phyloP scores from a whole-genome alignment of 805 yeast genomes.

The Priceomyces fermenticarens region DNA sequence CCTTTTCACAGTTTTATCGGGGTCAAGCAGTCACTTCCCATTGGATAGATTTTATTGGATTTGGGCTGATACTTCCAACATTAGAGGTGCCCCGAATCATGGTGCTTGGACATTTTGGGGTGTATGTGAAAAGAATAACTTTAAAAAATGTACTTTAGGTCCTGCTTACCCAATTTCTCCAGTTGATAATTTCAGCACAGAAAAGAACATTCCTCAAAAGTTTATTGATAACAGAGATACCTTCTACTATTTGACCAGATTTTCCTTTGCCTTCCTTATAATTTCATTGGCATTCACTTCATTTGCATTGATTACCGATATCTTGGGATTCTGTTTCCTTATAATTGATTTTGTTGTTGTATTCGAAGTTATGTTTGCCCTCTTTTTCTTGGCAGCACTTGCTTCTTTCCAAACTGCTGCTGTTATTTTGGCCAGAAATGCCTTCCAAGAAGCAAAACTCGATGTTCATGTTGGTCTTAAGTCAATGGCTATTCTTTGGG shows the following conservation, averaged over 20 bases:
- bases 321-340: constrained; percentile 55
- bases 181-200: constrained; percentile 61
- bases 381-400: constrained; percentile 57
- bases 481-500: constrained; percentile 67
- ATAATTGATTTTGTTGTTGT: constrained; percentile 54
- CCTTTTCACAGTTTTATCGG: constrained; percentile 67
- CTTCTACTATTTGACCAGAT: constrained; percentile 64
- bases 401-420: constrained; percentile 75
- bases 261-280: constrained; percentile 61
- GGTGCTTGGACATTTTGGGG: constrained; percentile 86
- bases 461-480: constrained; percentile 53
- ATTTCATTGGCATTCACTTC: constrained; percentile 61
- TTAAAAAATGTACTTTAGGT: constrained; percentile 48
- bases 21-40: constrained; percentile 56
- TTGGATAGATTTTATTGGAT: constrained; percentile 75
- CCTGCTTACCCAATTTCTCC: constrained; percentile 92
- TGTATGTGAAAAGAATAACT: constrained; percentile 56
- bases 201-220: constrained; percentile 48
- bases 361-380: constrained; percentile 49
- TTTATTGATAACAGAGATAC: constrained; percentile 54
- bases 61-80: constrained; percentile 64
- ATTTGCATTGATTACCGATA: constrained; percentile 53
- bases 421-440: constrained; percentile 68
- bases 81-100: constrained; percentile 45
- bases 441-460: constrained; percentile 51